Evolutionary conservation across 192 early-diverging fungal genomes (phyloP), one percentile per base, ranked within the genome.

Genomic region (Entophlyctis helioformis): DNA sequence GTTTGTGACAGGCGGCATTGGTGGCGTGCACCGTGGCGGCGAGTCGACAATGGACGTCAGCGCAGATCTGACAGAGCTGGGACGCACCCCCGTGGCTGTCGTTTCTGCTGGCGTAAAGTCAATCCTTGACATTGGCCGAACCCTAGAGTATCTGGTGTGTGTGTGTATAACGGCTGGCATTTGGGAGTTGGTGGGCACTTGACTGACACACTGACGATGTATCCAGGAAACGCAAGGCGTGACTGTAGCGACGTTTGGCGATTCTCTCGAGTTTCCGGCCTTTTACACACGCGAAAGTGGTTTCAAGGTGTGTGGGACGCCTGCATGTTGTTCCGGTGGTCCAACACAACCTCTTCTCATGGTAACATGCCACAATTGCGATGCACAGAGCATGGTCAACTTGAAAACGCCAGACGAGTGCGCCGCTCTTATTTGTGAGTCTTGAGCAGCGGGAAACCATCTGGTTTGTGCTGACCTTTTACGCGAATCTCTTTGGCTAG

Each of bases 1-100:
- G 0, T 98, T 98, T 74, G 91, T 86, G 7, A 98, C 95, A 4
- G 95, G 95, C 16, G 95, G 93, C 5, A 96, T 98, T 44, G 95
- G 95, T 31, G 95, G 95, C 27, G 91, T 90, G 25, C 90, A 94
- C 47, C 76, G 91, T 8, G 87, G 83, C 8, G 87, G 74, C 13
- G 58, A 48, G 59, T 16, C 28, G 74, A 64, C 82, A 0, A 71
- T 91, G 76, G 95, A 98, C 53, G 63, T 92, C 18, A 87, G 84
- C 44, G 91, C 91, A 2, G 95, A 98, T 71, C 60, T 98, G 44
- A 84, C 80, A 2, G 95, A 96, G 65, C 68, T 98, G 16, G 82
- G 86, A 1, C 61, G 79, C 27, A 93, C 95, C 0, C 88, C 95
- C 5, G 84, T 98, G 3, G 74, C 95, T 0, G 95, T 98, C 2